Percentiles rank a stretch among this genome's conserved stretches.
Evolutionary conservation across 495 filamentous ascomycete species (phyloP).

Genomic region (Penicillium goetzii): DNA sequence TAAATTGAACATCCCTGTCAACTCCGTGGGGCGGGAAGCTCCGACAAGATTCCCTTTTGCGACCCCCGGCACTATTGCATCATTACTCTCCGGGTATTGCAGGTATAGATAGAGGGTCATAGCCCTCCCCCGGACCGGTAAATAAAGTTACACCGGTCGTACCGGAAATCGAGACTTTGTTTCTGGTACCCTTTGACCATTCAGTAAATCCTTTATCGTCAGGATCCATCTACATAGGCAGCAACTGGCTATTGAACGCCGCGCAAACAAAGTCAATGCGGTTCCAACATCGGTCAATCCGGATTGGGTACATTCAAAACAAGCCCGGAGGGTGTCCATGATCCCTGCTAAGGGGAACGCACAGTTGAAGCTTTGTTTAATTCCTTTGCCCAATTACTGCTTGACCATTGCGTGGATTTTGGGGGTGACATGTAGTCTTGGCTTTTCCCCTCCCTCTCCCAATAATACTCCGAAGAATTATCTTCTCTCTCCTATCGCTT

Average conservation of each 20-base stretch:
- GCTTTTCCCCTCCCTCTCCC: background rate
- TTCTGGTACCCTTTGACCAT: background rate
- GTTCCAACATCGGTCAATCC: too few species aligned
- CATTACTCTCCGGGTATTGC: constrained; percentile 1
- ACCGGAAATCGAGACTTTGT: background rate
- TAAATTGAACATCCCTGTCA: constrained; percentile 5
- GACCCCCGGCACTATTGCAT: constrained; percentile 12
- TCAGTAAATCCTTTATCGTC: background rate
- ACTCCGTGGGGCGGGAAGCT: background rate
- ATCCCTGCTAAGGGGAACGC: constrained; percentile 9
- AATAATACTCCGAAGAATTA: constrained; percentile 1
- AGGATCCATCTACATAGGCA: background rate
- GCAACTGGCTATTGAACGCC: background rate
- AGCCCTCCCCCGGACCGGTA: constrained; percentile 7
- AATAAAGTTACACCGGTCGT: constrained; percentile 8
- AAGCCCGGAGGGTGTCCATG: background rate
- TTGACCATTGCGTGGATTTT: constrained; percentile 24
- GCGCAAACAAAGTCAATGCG: background rate
- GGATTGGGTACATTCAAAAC: constrained; percentile 10
- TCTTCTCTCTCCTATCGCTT: background rate
- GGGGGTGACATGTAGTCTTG: constrained; percentile 1
- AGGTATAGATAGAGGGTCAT: constrained; percentile 3
- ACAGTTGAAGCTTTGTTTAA: constrained; percentile 22
- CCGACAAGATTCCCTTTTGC: background rate
- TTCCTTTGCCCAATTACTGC: constrained; percentile 13